Evolutionary conservation across 768 basidiomycete species (phyloP).

Genomic region (Sutorius australiensis): DNA sequence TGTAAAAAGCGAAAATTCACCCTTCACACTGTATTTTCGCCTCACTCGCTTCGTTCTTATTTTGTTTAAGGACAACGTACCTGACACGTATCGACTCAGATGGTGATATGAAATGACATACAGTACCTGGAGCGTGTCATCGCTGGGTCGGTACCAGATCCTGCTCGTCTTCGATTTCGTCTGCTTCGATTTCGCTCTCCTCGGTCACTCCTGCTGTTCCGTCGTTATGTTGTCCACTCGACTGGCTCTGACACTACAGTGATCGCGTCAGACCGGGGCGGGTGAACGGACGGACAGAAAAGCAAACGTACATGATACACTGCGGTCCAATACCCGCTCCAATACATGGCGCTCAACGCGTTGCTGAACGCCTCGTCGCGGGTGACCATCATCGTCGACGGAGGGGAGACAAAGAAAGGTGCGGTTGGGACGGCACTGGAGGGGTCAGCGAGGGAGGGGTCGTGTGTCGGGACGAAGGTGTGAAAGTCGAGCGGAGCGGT

Average conservation of each 20-base stretch:
- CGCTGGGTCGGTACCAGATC: slow-evolving; percentile 30
- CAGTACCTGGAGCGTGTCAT: slow-evolving; percentile 8
- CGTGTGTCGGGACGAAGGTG: slow-evolving; percentile 67
- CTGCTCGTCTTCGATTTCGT: slow-evolving; percentile 18
- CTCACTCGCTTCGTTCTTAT: background rate
- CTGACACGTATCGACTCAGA: slow-evolving; percentile 6
- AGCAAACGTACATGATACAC: slow-evolving; percentile 66
- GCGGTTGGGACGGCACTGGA: slow-evolving; percentile 7
- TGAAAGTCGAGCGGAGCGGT: slow-evolving; percentile 66
- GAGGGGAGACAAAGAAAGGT: slow-evolving; percentile 30
- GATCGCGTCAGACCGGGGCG: background rate
- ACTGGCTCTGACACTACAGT: slow-evolving; percentile 33
- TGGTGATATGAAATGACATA: background rate
- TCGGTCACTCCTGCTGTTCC: slow-evolving; percentile 29
- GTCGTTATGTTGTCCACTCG: slow-evolving; percentile 12
- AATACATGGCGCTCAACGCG: slow-evolving; percentile 78
- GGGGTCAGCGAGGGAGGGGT: slow-evolving; percentile 51
- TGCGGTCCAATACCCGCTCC: slow-evolving; percentile 86
- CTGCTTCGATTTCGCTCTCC: slow-evolving; percentile 25
- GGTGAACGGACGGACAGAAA: background rate
- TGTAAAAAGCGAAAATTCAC: slow-evolving; percentile 34
- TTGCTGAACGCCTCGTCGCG: slow-evolving; percentile 76
- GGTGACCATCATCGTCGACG: slow-evolving; percentile 41
- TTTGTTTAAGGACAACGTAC: slow-evolving; percentile 13
- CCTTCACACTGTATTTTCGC: background rate